Conservation (phyloP, 108 stramenopile species). For the Nitzschia putrida region DNA sequence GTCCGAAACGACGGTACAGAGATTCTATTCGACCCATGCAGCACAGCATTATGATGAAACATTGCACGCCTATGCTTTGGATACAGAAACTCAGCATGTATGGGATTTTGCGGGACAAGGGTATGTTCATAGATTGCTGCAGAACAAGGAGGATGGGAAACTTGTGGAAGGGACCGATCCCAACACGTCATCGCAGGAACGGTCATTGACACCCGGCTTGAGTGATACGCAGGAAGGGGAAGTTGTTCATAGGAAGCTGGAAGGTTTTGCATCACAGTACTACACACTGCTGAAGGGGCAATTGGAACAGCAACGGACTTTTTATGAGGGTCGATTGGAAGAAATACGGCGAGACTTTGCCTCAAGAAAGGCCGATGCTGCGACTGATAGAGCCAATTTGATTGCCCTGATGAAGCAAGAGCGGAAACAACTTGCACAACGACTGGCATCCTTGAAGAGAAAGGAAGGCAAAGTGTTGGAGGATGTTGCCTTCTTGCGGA, state of each 20-base stretch:
- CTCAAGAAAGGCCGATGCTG: not conserved
- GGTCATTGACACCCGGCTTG: constrained; percentile 63
- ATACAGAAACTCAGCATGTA: constrained; percentile 92
- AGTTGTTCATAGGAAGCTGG: constrained; percentile 87
- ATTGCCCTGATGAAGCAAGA: constrained; percentile 79
- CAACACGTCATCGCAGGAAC: constrained; percentile 51
- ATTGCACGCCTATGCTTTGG: constrained; percentile 94
- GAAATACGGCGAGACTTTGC: constrained; percentile 66
- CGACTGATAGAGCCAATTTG: constrained; percentile 32
- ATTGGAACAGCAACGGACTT: constrained; percentile 87
- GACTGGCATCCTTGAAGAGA: constrained; percentile 52
- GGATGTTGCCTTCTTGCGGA: constrained; percentile 62
- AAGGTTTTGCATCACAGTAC: constrained; percentile 86
- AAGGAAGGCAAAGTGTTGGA: constrained; percentile 60
- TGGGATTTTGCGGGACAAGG: constrained; percentile 96
- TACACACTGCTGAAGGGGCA: constrained; percentile 87
- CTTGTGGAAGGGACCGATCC: constrained; percentile 90
- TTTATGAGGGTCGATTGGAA: constrained; percentile 80
- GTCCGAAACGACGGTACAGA: constrained; percentile 14
- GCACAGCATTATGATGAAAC: constrained; percentile 85
- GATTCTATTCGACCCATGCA: constrained; percentile 57
- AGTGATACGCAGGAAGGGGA: constrained; percentile 81
- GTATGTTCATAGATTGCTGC: constrained; percentile 90
- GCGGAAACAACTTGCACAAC: constrained; percentile 69
- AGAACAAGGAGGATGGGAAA: constrained; percentile 91